Evolutionary conservation across 1,284 basidiomycete species (phyloP).

Genomic region (Cryptococcus sp.): DNA sequence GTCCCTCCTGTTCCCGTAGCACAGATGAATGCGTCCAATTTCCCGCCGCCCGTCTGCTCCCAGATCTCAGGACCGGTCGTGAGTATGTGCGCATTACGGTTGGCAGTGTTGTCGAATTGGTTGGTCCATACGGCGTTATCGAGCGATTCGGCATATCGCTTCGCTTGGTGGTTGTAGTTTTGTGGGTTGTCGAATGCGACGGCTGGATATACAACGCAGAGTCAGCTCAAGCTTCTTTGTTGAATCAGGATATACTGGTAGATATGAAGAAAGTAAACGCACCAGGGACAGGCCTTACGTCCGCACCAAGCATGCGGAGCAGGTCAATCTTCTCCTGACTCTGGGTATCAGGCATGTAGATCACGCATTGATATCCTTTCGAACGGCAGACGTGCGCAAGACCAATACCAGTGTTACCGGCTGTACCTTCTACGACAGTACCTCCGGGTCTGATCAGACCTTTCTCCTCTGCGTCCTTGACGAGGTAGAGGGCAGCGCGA

Average conservation of each 20-base stretch:
- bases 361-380: slow-evolving; percentile 95
- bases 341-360: slow-evolving; percentile 98
- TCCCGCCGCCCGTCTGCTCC: slow-evolving; percentile 75
- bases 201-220: slow-evolving; percentile 55
- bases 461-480: slow-evolving; percentile 83
- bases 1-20: slow-evolving; percentile 96
- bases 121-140: slow-evolving; percentile 99
- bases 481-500: slow-evolving; percentile 86
- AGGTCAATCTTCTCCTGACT: slow-evolving; percentile 98
- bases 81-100: slow-evolving; percentile 82
- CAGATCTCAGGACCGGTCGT: slow-evolving; percentile 97
- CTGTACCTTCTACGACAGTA: slow-evolving; percentile 95
- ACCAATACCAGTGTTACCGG: slow-evolving; percentile 98
- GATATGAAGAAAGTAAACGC: slow-evolving; percentile 17
- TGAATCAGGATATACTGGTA: background rate
- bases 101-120: slow-evolving; percentile 95
- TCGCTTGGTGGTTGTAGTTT: slow-evolving; percentile 99
- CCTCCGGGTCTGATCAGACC: slow-evolving; percentile 80
- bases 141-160: slow-evolving; percentile 75
- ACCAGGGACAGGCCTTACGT: slow-evolving; percentile 87
- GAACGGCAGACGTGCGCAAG: slow-evolving; percentile 90
- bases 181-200: slow-evolving; percentile 93
- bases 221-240: background rate
- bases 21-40: slow-evolving; percentile 87
- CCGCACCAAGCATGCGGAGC: slow-evolving; percentile 92